Percentiles rank a stretch among this genome's conserved stretches.
phyloP scores from a whole-genome alignment of 2,329 filamentous ascomycete genomes.

The Trichoderma sp. region DNA sequence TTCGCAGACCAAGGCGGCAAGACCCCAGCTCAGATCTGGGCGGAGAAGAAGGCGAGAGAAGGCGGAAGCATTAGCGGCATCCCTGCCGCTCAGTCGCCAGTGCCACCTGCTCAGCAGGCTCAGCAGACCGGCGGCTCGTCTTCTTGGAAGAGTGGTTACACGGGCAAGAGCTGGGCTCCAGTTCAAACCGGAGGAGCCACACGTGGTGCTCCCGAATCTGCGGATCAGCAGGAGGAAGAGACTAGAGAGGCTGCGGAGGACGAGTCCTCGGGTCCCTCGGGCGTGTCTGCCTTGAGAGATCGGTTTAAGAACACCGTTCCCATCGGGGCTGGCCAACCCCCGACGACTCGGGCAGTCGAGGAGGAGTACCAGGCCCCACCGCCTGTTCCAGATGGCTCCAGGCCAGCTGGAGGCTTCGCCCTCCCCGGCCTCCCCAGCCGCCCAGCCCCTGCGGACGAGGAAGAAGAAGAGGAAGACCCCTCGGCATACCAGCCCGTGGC shows the following conservation, averaged over 20 bases:
- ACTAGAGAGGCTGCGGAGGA: conserved; percentile 45
- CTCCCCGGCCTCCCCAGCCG: conserved; percentile 73
- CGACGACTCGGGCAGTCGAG: conserved; percentile 40
- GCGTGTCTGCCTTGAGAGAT: conserved; percentile 73
- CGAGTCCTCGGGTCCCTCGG: conserved; percentile 57
- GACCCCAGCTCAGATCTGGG: conserved; percentile 95
- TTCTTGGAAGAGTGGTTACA: conserved; percentile 92
- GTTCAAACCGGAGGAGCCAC: conserved; percentile 69
- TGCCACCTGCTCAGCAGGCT: conserved; percentile 61
- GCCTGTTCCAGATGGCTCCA: conserved; percentile 56
- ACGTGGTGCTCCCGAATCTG: conserved; percentile 47
- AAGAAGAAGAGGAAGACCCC: conserved; percentile 58
- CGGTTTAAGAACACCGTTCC: conserved; percentile 77
- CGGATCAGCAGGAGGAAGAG: conserved; percentile 60
- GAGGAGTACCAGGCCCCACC: conserved; percentile 50
- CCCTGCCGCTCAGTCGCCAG: conserved; percentile 43
- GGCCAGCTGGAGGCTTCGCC: conserved; percentile 72
- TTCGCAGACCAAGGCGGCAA: conserved; percentile 95
- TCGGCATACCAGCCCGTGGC: conserved; percentile 34
- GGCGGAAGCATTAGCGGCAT: conserved; percentile 47
- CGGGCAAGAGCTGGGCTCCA: conserved; percentile 84
- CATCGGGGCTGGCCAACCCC: conserved; percentile 52
- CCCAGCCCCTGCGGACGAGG: conserved; percentile 55
- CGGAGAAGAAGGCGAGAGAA: conserved; percentile 90
- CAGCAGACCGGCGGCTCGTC: conserved; percentile 71